These are phyloP conservation scores for Choiromyces venosus DNA, from an alignment of 495 filamentous ascomycete species.

Conservation along the genomic window DNA sequence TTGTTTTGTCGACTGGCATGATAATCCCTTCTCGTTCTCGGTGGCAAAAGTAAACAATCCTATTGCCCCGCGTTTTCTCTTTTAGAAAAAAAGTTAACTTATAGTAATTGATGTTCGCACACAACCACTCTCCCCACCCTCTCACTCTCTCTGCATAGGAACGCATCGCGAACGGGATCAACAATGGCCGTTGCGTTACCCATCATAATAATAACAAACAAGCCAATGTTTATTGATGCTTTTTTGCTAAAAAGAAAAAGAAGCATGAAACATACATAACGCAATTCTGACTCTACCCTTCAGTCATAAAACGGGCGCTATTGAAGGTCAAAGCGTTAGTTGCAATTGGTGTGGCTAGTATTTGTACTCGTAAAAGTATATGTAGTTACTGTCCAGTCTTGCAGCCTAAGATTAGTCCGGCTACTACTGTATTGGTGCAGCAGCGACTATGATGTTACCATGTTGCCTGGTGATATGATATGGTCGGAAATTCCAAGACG, in stretches of 20 bases:
- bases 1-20: background rate
- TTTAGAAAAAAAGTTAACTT: background rate
- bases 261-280: constrained; percentile 19
- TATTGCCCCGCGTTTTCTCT: background rate
- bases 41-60: background rate
- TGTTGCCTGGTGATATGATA: constrained; percentile 20
- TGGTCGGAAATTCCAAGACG: background rate
- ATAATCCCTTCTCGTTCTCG: background rate
- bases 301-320: background rate
- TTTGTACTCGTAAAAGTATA: background rate
- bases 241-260: constrained; percentile 11
- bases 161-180: background rate
- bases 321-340: constrained; percentile 24
- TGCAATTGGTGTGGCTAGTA: constrained; percentile 9
- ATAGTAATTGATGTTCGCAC: background rate
- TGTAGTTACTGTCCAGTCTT: background rate
- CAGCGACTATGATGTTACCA: background rate
- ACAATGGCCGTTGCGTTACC: background rate
- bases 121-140: background rate
- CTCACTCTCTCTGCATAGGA: background rate
- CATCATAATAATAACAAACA: background rate
- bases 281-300: constrained; percentile 14
- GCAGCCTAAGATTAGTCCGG: too few species aligned
- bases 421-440: too few species aligned
- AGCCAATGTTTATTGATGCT: background rate